phyloP scores from a whole-genome alignment of 768 basidiomycete genomes.

The Lentinula raphanica region DNA sequence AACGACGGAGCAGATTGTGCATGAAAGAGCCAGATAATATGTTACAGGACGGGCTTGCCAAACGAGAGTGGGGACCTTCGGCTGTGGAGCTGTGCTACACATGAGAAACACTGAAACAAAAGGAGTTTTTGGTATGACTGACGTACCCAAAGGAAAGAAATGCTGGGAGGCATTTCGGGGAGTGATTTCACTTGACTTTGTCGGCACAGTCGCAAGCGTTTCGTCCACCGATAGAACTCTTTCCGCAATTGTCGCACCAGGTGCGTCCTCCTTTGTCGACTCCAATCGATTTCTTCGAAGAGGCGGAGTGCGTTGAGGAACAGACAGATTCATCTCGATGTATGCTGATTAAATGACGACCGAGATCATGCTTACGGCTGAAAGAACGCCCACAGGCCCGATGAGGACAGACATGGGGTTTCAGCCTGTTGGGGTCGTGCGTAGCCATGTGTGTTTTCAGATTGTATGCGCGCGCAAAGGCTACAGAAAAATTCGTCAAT shows the following conservation, averaged over 20 bases:
- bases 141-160: conserved; percentile 11
- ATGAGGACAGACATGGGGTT: conserved; percentile 87
- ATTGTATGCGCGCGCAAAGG: conserved; percentile 91
- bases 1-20: conserved; percentile 18
- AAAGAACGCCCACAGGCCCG: conserved; percentile 84
- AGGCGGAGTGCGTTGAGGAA: conserved; percentile 32
- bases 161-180: conserved; percentile 9
- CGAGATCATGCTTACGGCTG: conserved; percentile 90
- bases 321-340: conserved; percentile 65
- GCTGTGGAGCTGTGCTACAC: neutral
- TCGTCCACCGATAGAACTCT: conserved; percentile 54
- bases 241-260: conserved; percentile 76
- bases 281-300: conserved; percentile 53
- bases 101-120: neutral
- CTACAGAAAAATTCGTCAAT: conserved; percentile 33
- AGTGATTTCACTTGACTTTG: conserved; percentile 43
- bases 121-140: conserved; percentile 15
- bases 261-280: conserved; percentile 56
- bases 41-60: conserved; percentile 8
- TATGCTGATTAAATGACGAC: conserved; percentile 82
- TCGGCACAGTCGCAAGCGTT: conserved; percentile 58
- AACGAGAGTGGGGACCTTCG: neutral
- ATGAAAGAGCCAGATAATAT: conserved; percentile 26
- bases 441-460: conserved; percentile 94
- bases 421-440: conserved; percentile 86